Percentiles rank a stretch among this genome's conserved stretches.
Conservation (phyloP, 2,329 filamentous ascomycete species). For the Pseudogymnoascus sp. region DNA sequence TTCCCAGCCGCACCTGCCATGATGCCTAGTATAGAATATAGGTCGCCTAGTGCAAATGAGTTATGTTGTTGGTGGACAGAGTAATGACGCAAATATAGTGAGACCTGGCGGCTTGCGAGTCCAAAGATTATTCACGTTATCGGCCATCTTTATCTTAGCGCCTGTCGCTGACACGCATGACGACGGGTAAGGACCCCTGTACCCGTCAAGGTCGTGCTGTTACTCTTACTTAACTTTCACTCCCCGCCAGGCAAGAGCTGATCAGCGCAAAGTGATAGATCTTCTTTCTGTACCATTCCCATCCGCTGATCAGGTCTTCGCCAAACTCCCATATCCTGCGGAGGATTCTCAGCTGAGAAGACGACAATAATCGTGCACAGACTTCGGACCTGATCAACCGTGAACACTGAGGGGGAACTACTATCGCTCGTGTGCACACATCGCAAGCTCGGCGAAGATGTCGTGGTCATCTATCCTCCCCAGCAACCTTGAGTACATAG, state of each 20-base stretch:
- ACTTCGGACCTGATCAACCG: background rate
- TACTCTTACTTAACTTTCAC: background rate
- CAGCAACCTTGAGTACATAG: constrained; percentile 47
- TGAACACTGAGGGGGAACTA: background rate
- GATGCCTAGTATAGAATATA: background rate
- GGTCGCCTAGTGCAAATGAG: background rate
- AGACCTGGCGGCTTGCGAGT: constrained; percentile 1
- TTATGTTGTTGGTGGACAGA: background rate
- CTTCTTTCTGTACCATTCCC: background rate
- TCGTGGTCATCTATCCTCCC: constrained; percentile 61
- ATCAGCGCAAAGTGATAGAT: background rate
- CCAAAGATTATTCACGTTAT: constrained; percentile 9
- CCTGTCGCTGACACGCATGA: constrained; percentile 4
- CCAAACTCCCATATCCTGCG: background rate
- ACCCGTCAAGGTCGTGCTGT: constrained; percentile 7
- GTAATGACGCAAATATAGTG: constrained; percentile 2
- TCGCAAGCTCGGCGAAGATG: constrained; percentile 38
- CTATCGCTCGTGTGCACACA: background rate
- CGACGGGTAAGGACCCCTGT: constrained; percentile 7
- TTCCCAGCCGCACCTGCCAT: constrained; percentile 48
- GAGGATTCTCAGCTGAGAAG: background rate
- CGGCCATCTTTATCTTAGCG: constrained; percentile 8
- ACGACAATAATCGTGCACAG: background rate
- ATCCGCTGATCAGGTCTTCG: background rate
- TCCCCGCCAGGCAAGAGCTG: constrained; percentile 5